Evolutionary conservation across 805 yeast species (phyloP), one percentile per base, ranked within the genome.

Genomic region (Wickerhamiella australiensis): DNA sequence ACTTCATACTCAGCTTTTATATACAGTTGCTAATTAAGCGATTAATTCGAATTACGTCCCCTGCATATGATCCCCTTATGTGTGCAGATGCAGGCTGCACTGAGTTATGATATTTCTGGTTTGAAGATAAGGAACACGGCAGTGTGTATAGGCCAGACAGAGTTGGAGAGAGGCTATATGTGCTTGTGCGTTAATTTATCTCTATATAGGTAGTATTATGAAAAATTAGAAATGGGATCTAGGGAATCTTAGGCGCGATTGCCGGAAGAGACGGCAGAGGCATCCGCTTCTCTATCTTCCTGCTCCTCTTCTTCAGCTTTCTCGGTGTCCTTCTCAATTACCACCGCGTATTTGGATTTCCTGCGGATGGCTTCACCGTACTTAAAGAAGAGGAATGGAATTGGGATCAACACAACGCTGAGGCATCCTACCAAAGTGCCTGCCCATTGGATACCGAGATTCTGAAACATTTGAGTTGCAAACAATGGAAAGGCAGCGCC

Each of bases 371-470:
- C 40, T 57, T 68, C 68, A 54, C 88, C 88, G 61, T 65, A 84
- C 47, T 64, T 71, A 63, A 69, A 69, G 59, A 84, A 81, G 42
- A 79, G 59, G 51, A 83, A 59, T 7, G 94, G 94, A 46, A 83
- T 83, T 0, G 86, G 82, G 21, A 75, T 64, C 65, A 85, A 59
- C 2, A 66, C 67, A 3, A 70, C 65, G 0, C 80, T 78, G 49
- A 84, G 69, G 47, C 79, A 68, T 8, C 87, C 87, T 40, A 85
- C 62, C 29, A 84, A 60, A 25, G 84, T 68, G 50, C 88, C 87
- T 0, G 92, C 90, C 88, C 90, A 84, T 56, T 82, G 78, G 23
- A 74, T 73, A 25, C 84, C 82, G 76, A 84, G 72, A 50, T 70
- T 71, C 18, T 67, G 61, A 65, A 82, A 82, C 90, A 84, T 80